phyloP scores from a whole-genome alignment of 2,329 filamentous ascomycete genomes.

The Fusarium fracticaudum region DNA sequence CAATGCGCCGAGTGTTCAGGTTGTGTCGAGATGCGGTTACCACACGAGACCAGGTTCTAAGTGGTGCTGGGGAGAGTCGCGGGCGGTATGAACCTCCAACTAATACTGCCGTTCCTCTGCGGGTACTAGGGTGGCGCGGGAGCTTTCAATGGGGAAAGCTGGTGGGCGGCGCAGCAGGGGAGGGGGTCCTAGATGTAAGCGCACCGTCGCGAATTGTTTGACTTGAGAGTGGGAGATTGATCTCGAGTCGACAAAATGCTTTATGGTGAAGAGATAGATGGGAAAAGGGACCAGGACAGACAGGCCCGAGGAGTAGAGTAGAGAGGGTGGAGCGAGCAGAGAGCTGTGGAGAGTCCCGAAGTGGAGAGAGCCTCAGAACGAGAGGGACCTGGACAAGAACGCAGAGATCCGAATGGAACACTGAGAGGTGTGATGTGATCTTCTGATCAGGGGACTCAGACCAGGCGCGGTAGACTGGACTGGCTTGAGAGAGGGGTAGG shows the following conservation, averaged over 20 bases:
- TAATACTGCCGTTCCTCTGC: conserved; percentile 39
- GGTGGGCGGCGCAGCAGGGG: conserved; percentile 36
- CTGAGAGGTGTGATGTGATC: conserved; percentile 30
- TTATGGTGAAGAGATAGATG: conserved; percentile 27
- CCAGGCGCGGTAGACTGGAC: background rate
- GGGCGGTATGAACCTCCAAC: conserved; percentile 36
- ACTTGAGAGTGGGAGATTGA: conserved; percentile 25
- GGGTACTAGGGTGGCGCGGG: conserved; percentile 26
- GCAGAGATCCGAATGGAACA: conserved; percentile 27
- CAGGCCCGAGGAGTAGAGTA: background rate
- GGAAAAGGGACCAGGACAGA: background rate
- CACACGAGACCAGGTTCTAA: conserved; percentile 44
- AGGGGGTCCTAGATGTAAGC: conserved; percentile 25
- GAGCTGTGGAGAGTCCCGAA: conserved; percentile 27
- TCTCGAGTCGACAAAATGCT: conserved; percentile 17
- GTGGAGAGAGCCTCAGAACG: conserved; percentile 29
- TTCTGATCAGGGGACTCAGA: conserved; percentile 31
- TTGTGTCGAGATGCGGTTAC: conserved; percentile 41
- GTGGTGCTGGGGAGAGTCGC: conserved; percentile 34
- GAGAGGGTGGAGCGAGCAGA: conserved; percentile 26
- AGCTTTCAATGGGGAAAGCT: conserved; percentile 32
- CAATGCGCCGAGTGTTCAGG: conserved; percentile 34
- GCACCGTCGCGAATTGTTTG: conserved; percentile 19
- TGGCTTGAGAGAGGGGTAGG: conserved; percentile 27
- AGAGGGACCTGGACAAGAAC: conserved; percentile 12